phyloP scores from a whole-genome alignment of 148 eudicot species.

The Vaccinium vitisidaea region DNA sequence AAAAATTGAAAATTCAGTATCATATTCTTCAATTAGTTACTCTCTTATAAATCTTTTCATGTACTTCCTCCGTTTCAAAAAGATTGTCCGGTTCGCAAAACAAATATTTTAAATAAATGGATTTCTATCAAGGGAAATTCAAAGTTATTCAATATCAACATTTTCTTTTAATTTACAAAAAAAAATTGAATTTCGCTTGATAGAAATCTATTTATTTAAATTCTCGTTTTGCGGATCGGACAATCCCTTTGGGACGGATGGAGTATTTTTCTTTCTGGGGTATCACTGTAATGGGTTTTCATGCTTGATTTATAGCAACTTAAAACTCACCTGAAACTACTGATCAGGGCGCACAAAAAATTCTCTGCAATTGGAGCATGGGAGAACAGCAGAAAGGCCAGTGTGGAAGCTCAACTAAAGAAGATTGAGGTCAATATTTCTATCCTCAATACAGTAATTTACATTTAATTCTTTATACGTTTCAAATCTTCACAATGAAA shows the following conservation, averaged over 20 bases:
- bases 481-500: background rate
- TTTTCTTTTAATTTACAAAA: no score
- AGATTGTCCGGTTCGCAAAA: no score
- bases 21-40: background rate
- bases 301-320: background rate
- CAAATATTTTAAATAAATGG: no score
- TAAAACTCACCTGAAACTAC: background rate
- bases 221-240: no score
- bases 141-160: no score
- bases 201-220: no score
- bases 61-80: background rate
- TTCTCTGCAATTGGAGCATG: conserved; percentile 48
- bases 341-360: conserved; percentile 62
- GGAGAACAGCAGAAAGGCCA: conserved; percentile 65
- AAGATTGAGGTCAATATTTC: conserved; percentile 47
- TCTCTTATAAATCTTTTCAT: background rate
- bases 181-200: no score
- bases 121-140: no score
- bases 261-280: background rate
- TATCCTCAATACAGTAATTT: background rate
- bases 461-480: background rate
- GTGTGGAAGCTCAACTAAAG: conserved; percentile 52
- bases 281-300: background rate
- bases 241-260: no score
- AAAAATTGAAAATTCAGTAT: background rate